Evolutionary conservation across 2,329 filamentous ascomycete genomes (phyloP).

Genomic region (Fusarium proliferatum): DNA sequence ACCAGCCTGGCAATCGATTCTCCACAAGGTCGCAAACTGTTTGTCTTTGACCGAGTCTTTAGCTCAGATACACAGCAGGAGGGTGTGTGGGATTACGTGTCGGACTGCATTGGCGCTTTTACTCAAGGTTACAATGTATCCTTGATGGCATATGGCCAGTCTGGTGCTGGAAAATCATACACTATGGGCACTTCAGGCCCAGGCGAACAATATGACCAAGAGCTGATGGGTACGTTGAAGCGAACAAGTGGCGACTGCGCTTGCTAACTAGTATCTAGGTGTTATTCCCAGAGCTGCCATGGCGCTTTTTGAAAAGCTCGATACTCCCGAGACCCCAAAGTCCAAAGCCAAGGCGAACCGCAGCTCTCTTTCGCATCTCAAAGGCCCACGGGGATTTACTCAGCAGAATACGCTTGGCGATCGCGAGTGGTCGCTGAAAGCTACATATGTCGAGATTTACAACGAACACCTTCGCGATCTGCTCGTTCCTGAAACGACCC

Average conservation of each 20-base stretch:
- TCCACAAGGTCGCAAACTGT: slow-evolving; percentile 91
- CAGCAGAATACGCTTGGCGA: slow-evolving; percentile 65
- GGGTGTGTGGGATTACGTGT: slow-evolving; percentile 93
- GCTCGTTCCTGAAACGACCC: slow-evolving; percentile 79
- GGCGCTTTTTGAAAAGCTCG: slow-evolving; percentile 88
- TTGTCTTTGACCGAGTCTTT: slow-evolving; percentile 97
- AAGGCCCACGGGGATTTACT: slow-evolving; percentile 79
- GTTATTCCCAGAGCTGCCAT: slow-evolving; percentile 94
- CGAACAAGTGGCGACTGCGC: neutral
- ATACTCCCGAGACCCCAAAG: slow-evolving; percentile 68
- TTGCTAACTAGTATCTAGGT: slow-evolving; percentile 62
- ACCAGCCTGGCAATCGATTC: slow-evolving; percentile 91
- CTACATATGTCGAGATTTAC: slow-evolving; percentile 97
- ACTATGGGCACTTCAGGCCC: slow-evolving; percentile 98
- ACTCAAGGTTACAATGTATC: slow-evolving; percentile 99
- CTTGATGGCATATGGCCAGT: slow-evolving; percentile 95
- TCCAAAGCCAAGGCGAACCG: slow-evolving; percentile 62
- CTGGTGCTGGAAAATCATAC: slow-evolving; percentile 96
- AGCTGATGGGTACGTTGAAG: slow-evolving; percentile 77
- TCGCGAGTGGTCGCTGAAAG: slow-evolving; percentile 90
- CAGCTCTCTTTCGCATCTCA: slow-evolving; percentile 79
- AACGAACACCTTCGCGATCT: slow-evolving; percentile 96
- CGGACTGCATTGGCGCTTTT: slow-evolving; percentile 90
- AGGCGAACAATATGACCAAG: slow-evolving; percentile 75
- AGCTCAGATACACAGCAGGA: slow-evolving; percentile 84